A percentile compares a stretch with the other conserved stretches of the same genome.
Conservation (phyloP, 2,329 filamentous ascomycete species). For the Cladosporium sp. region DNA sequence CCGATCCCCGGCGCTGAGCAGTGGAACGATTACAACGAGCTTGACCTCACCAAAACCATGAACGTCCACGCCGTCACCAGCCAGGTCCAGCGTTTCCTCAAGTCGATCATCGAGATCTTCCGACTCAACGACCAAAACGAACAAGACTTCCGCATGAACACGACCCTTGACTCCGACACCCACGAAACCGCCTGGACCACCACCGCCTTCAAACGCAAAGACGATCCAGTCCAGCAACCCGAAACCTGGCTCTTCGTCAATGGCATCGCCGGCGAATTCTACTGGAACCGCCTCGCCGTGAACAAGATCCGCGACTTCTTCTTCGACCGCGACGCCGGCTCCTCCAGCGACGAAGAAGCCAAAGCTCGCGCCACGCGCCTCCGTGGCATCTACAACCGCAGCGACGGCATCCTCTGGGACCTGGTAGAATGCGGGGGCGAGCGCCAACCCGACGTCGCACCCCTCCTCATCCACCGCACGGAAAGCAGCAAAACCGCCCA, state of each 20-base stretch:
- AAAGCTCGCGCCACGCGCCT: background rate
- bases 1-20: background rate
- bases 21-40: conserved; percentile 9
- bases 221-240: background rate
- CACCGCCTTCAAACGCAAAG: background rate
- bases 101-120: conserved; percentile 9
- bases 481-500: conserved; percentile 1
- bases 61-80: conserved; percentile 4
- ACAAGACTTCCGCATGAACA: conserved; percentile 2
- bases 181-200: background rate
- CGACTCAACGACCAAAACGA: background rate
- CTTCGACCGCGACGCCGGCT: background rate
- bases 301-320: conserved; percentile 8
- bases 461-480: background rate
- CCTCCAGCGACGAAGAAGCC: background rate
- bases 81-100: conserved; percentile 9
- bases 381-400: conserved; percentile 9
- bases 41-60: conserved; percentile 1
- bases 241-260: conserved; percentile 11
- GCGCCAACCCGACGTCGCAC: background rate
- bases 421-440: conserved; percentile 11
- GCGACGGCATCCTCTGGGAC: conserved; percentile 10
- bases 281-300: conserved; percentile 3
- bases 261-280: conserved; percentile 10
- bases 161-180: background rate